Conservation (phyloP, 371 early-diverging fungal genomes). For the Rhizomucor pusillus region DNA sequence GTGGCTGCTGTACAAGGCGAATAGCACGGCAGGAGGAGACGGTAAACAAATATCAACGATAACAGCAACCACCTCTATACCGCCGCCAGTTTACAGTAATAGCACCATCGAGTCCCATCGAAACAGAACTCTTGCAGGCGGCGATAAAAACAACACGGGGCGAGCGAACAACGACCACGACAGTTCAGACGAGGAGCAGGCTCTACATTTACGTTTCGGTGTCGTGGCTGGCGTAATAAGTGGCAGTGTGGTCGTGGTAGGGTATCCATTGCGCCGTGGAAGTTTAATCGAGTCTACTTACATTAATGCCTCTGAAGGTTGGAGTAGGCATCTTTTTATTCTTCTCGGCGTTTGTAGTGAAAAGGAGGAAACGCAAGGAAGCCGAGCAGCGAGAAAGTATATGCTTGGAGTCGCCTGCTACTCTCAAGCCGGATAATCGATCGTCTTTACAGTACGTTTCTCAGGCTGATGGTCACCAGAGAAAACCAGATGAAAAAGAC, state of each 20-base stretch:
- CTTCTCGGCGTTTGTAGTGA: too few species aligned
- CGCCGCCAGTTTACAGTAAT: not conserved
- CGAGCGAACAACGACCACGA: not conserved
- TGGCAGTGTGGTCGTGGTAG: constrained; percentile 34
- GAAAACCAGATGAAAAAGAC: constrained; percentile 19
- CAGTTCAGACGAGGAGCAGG: not conserved
- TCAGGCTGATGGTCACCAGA: constrained; percentile 16
- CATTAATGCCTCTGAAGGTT: too few species aligned
- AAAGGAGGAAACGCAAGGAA: too few species aligned
- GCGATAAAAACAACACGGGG: not conserved
- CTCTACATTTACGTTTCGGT: constrained; percentile 23
- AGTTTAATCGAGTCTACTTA: too few species aligned
- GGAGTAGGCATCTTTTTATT: too few species aligned
- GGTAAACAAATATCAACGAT: too few species aligned
- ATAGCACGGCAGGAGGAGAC: too few species aligned
- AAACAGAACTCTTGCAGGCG: too few species aligned
- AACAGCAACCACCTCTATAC: not conserved
- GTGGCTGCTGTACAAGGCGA: constrained; percentile 9
- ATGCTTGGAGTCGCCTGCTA: constrained; percentile 1
- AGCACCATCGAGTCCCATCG: not conserved
- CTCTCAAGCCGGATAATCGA: constrained; percentile 24
- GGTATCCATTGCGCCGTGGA: not conserved
- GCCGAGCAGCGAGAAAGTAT: too few species aligned
- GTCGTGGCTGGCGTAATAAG: constrained; percentile 37
- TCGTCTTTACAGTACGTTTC: constrained; percentile 18